These are phyloP conservation scores for Trichophyton mentagrophytes DNA, from an alignment of 2,329 filamentous ascomycete species.

Conservation along the genomic window DNA sequence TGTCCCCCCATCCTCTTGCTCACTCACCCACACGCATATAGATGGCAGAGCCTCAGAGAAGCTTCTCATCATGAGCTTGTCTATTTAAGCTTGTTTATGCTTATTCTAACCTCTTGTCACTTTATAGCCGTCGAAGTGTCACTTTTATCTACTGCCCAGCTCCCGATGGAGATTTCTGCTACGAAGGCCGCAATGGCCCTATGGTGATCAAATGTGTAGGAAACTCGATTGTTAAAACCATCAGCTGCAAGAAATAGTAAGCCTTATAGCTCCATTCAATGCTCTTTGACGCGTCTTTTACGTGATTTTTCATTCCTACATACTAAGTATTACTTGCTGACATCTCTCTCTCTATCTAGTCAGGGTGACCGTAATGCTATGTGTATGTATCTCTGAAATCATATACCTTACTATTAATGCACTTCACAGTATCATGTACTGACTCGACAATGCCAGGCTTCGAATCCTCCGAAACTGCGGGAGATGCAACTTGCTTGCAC, in stretches of 20 bases:
- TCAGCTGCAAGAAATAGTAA: slow-evolving; percentile 2
- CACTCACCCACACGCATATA: neutral
- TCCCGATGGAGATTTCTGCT: neutral
- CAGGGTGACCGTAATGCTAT: neutral
- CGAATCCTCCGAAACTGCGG: neutral
- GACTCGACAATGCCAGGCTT: neutral
- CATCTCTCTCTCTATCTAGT: neutral
- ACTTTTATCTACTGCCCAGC: neutral
- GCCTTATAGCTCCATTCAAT: neutral
- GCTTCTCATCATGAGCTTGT: neutral
- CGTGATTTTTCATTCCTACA: neutral
- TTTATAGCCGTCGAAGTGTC: neutral
- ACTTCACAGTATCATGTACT: neutral
- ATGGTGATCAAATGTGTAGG: neutral
- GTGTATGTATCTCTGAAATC: slow-evolving; percentile 1
- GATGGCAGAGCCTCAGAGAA: neutral
- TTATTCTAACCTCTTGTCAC: neutral
- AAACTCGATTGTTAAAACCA: neutral
- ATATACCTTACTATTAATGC: neutral
- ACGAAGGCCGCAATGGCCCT: neutral
- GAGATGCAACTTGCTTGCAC: slow-evolving; percentile 3
- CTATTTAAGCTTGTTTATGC: neutral
- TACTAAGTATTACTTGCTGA: neutral
- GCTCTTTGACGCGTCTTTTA: neutral
- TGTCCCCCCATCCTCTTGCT: neutral